phyloP scores from a whole-genome alignment of 495 filamentous ascomycete genomes.

The Umbilicaria muhlenbergii region DNA sequence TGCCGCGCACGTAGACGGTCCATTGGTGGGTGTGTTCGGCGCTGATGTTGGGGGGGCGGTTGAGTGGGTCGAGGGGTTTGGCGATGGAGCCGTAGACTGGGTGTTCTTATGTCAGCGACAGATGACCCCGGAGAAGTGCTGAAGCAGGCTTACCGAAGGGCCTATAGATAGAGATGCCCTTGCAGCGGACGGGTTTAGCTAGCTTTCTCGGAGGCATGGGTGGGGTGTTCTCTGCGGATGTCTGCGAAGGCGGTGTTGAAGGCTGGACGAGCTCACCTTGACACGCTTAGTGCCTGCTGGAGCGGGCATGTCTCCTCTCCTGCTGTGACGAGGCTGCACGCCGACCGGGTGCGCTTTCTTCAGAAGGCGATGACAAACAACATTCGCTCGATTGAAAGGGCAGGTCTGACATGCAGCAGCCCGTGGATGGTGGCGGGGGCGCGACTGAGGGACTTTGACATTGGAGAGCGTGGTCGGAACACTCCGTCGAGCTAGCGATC shows the following conservation, averaged over 20 bases:
- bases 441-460: too few relatives aligned
- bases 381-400: too few relatives aligned
- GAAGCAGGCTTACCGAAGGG: constrained; percentile 40
- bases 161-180: constrained; percentile 60
- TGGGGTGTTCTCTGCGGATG: not conserved
- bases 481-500: too few relatives aligned
- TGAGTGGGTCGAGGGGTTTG: constrained; percentile 52
- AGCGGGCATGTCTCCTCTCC: constrained; percentile 47
- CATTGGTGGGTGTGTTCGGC: constrained; percentile 87
- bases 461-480: too few relatives aligned
- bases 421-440: too few relatives aligned
- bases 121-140: not conserved
- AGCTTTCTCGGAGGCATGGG: not conserved
- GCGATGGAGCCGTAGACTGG: constrained; percentile 67
- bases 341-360: too few relatives aligned
- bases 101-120: too few relatives aligned
- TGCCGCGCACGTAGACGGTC: constrained; percentile 79
- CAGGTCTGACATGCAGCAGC: too few relatives aligned
- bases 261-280: constrained; percentile 24
- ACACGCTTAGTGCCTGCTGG: constrained; percentile 40
- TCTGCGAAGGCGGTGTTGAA: not conserved
- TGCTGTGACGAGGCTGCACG: constrained; percentile 21
- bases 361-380: too few relatives aligned
- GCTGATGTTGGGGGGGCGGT: constrained; percentile 42
- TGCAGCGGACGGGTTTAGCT: constrained; percentile 22